These are phyloP conservation scores for Dactylella cylindrospora DNA, from an alignment of 2,329 filamentous ascomycete species.

Conservation along the genomic window DNA sequence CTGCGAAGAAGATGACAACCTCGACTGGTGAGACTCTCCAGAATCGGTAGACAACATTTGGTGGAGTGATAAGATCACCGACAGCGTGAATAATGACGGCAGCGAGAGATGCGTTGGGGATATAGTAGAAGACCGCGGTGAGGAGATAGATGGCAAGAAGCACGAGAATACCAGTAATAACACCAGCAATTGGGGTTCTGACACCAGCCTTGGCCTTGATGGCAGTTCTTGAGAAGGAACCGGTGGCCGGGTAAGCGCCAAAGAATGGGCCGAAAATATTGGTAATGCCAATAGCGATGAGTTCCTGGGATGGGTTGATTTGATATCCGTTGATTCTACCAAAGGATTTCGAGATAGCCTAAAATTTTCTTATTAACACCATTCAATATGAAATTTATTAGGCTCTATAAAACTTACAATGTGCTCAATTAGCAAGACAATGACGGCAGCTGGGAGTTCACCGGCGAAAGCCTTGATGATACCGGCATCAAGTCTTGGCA, in stretches of 20 bases:
- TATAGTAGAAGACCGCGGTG: slow-evolving; percentile 88
- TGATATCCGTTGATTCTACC: slow-evolving; percentile 94
- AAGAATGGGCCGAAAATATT: slow-evolving; percentile 91
- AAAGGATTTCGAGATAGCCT: slow-evolving; percentile 88
- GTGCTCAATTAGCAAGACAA: slow-evolving; percentile 94
- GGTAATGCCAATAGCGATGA: slow-evolving; percentile 88
- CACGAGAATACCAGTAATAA: slow-evolving; percentile 83
- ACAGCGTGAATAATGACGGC: slow-evolving; percentile 96
- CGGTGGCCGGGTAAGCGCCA: slow-evolving; percentile 87
- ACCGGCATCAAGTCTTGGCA: slow-evolving; percentile 66
- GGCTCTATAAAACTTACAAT: slow-evolving; percentile 60
- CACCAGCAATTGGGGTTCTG: slow-evolving; percentile 82
- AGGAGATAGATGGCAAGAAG: slow-evolving; percentile 87
- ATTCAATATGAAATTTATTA: neutral
- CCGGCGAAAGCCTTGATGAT: slow-evolving; percentile 69
- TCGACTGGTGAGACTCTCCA: slow-evolving; percentile 91
- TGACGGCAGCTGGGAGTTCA: slow-evolving; percentile 80
- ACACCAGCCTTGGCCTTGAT: slow-evolving; percentile 98
- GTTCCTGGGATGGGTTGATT: slow-evolving; percentile 92
- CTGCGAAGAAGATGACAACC: slow-evolving; percentile 87
- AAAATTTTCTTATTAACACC: neutral
- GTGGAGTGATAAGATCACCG: slow-evolving; percentile 84
- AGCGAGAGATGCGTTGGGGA: slow-evolving; percentile 75
- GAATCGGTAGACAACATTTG: slow-evolving; percentile 90
- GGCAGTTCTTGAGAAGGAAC: slow-evolving; percentile 92